Percentiles rank a stretch among this genome's conserved stretches.
Evolutionary conservation across 345 rosid genomes (phyloP).

Genomic region (Eutrema heterophyllum): DNA sequence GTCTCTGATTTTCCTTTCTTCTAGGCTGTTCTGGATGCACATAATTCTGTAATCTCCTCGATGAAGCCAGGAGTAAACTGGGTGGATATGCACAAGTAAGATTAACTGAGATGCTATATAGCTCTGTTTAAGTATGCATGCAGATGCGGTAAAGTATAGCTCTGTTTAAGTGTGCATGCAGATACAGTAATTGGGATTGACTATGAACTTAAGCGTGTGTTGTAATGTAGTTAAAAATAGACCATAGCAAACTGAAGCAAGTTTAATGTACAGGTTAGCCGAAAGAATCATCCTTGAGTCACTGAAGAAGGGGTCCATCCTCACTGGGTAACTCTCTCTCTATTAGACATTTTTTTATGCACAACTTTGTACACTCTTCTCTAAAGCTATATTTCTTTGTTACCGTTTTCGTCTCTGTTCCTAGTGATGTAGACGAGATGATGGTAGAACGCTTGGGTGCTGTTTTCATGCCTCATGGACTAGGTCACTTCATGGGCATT

Average conservation of each 20-base stretch:
- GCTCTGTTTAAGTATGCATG: neutral
- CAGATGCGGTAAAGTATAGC: neutral
- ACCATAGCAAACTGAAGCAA: neutral
- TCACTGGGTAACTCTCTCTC: conserved; percentile 58
- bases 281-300: conserved; percentile 74
- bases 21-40: conserved; percentile 87
- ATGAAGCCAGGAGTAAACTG: conserved; percentile 89
- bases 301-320: conserved; percentile 52
- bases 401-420: neutral
- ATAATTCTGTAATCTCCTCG: conserved; percentile 68
- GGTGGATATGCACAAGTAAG: conserved; percentile 96
- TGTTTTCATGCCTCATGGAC: conserved; percentile 94
- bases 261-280: conserved; percentile 55
- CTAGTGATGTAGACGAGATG: conserved; percentile 74
- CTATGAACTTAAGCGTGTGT: neutral
- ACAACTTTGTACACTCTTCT: neutral
- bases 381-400: neutral
- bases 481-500: conserved; percentile 88
- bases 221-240: no score
- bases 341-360: neutral
- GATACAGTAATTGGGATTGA: neutral
- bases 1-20: conserved; percentile 14
- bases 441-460: conserved; percentile 77
- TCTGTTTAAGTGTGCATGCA: neutral
- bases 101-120: neutral